Base-by-base conservation (phyloP, 2,329 filamentous ascomycete species). In the Triangularia setosa region DNA sequence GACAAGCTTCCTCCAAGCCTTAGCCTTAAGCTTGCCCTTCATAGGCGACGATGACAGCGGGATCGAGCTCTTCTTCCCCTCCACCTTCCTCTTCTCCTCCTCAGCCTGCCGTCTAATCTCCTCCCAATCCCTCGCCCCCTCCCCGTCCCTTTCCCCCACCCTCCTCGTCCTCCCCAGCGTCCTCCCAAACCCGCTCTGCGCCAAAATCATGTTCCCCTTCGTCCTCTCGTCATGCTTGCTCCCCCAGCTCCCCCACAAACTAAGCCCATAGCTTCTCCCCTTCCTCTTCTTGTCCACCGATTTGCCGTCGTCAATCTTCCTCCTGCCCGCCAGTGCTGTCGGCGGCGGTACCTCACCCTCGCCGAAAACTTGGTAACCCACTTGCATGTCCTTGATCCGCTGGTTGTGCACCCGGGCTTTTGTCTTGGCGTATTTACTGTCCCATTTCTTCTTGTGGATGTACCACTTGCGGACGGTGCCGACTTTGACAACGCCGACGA, bases 211-310 rank as follows among this genome's bases (percentile, higher is more conserved):
- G 82, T 81, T 68, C 82, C 81, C 61, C 85, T 96, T 82, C 0
- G 90, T 91, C 67, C 83, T 83, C 75, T 94, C 85, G 73, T 98
- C 95, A 73, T 97, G 92, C 74, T 91, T 96, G 55, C 90, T 93
- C 14, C 92, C 93, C 90, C 93, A 96, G 1, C 89, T 81, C 58
- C 88, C 90, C 94, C 94, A 98, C 68, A 97, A 79, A 2, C 88
- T 86, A 75, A 97, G 80, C 7, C 90, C 91, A 77, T 90, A 86
- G 68, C 90, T 93, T 18, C 67, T 70, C 30, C 78, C 82, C 76
- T 83, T 81, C 18, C 14, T 48, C n/a, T 80, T 75, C 69, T 54
- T 55, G 24, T 65, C 63, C 14, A 33, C 9, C n/a, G 79, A 69
- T 59, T 79, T 78, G 65, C 35, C 40, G 11, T 80, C 73, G 57